Conservation (phyloP, 306 rosid genomes). For the Castanea sativa region DNA sequence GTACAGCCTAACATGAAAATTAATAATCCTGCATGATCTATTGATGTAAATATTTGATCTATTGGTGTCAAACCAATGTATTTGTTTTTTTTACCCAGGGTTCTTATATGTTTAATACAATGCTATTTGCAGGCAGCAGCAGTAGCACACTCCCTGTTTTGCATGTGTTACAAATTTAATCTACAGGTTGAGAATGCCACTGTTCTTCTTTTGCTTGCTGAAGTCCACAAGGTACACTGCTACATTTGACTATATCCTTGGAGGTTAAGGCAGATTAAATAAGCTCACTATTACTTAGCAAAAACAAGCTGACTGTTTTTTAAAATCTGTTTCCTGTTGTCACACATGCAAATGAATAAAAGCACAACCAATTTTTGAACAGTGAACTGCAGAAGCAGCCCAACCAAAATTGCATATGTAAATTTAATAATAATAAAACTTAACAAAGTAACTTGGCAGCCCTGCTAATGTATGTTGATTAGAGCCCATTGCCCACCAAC, state of each 20-base stretch:
- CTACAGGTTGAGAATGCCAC: constrained; percentile 93
- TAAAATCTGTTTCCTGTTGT: background rate
- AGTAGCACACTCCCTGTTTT: constrained; percentile 95
- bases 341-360: background rate
- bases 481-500: background rate
- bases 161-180: constrained; percentile 91
- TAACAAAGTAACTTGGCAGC: background rate
- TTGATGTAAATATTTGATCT: too few relatives aligned
- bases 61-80: too few relatives aligned
- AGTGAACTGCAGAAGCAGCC: background rate
- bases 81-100: background rate
- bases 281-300: too few relatives aligned
- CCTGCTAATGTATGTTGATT: background rate
- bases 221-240: constrained; percentile 79
- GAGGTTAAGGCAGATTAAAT: constrained; percentile 4
- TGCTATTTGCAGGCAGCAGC: constrained; percentile 66
- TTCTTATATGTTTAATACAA: constrained; percentile 14
- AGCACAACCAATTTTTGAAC: background rate
- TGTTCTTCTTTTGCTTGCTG: constrained; percentile 94
- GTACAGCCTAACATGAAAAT: background rate
- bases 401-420: background rate
- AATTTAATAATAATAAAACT: background rate
- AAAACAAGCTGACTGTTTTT: constrained; percentile 10
- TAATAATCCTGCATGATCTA: background rate
- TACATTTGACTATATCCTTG: constrained; percentile 9